Evolutionary conservation across 1,284 basidiomycete genomes (phyloP).

Genomic region (Rhizopogon parksii): DNA sequence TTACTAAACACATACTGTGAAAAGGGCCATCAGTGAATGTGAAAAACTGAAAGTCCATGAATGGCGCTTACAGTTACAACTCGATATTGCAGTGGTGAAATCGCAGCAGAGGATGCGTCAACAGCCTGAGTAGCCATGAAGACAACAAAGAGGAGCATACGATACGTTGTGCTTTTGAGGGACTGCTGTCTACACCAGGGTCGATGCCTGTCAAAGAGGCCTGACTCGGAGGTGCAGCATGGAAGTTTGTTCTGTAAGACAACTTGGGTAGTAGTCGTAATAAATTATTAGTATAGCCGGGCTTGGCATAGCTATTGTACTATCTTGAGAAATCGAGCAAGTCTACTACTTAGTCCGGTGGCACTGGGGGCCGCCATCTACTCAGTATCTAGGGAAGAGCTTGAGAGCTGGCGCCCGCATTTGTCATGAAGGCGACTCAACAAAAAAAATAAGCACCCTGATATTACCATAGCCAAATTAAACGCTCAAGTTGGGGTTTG

Average conservation of each 20-base stretch:
- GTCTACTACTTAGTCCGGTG: too few species aligned
- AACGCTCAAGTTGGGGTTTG: too few species aligned
- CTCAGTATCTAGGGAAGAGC: too few species aligned
- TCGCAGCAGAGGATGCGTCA: neutral
- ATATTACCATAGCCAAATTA: too few species aligned
- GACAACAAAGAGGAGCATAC: neutral
- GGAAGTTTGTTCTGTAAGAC: neutral
- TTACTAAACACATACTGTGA: neutral
- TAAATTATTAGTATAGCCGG: neutral
- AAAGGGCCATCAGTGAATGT: neutral
- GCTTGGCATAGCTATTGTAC: too few species aligned
- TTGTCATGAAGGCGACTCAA: too few species aligned
- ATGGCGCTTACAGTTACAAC: neutral
- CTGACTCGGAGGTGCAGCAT: neutral
- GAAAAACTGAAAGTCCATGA: neutral
- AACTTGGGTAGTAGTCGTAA: too few species aligned
- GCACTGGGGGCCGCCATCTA: too few species aligned
- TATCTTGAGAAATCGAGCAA: too few species aligned
- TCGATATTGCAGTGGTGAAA: neutral
- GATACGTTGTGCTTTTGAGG: neutral
- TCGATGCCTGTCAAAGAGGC: too few species aligned
- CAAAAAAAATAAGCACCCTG: too few species aligned
- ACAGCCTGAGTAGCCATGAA: neutral
- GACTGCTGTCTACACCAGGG: neutral
- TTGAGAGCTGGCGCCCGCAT: too few species aligned